Evolutionary conservation across 257 asterid species (phyloP).

Genomic region (Misopates orontium): DNA sequence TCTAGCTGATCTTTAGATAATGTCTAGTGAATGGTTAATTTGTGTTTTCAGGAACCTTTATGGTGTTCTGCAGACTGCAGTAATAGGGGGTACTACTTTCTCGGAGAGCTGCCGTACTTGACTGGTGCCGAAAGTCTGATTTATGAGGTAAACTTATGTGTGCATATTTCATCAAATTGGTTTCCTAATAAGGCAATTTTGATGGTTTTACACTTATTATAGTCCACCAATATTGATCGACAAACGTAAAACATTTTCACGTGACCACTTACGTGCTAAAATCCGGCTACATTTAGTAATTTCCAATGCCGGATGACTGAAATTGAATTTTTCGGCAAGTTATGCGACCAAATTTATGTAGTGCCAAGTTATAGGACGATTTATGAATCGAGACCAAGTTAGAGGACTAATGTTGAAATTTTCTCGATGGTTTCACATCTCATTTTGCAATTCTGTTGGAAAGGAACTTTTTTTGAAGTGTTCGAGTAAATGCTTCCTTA

Average conservation of each 20-base stretch:
- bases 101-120: slow-evolving; percentile 91
- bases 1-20: slow-evolving; percentile 17
- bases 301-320: too few relatives aligned
- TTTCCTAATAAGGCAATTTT: slow-evolving; percentile 18
- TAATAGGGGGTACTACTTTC: slow-evolving; percentile 71
- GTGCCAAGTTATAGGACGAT: too few relatives aligned
- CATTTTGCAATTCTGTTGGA: slow-evolving; percentile 16
- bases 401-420: too few relatives aligned
- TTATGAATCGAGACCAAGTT: too few relatives aligned
- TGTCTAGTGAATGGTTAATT: slow-evolving; percentile 27
- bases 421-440: too few relatives aligned
- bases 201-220: not conserved
- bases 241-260: too few relatives aligned
- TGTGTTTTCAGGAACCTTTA: slow-evolving; percentile 80
- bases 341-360: too few relatives aligned
- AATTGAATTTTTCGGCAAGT: too few relatives aligned
- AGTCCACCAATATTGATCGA: not conserved
- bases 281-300: too few relatives aligned
- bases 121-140: slow-evolving; percentile 65
- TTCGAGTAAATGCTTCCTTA: not conserved
- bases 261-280: too few relatives aligned
- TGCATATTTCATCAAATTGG: not conserved
- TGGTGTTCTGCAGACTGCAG: slow-evolving; percentile 87
- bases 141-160: slow-evolving; percentile 67
- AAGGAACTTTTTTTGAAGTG: slow-evolving; percentile 3